Evolutionary conservation across 345 rosid species (phyloP), one percentile per base, ranked within the genome.

Genomic region (Melastoma malabathricum): DNA sequence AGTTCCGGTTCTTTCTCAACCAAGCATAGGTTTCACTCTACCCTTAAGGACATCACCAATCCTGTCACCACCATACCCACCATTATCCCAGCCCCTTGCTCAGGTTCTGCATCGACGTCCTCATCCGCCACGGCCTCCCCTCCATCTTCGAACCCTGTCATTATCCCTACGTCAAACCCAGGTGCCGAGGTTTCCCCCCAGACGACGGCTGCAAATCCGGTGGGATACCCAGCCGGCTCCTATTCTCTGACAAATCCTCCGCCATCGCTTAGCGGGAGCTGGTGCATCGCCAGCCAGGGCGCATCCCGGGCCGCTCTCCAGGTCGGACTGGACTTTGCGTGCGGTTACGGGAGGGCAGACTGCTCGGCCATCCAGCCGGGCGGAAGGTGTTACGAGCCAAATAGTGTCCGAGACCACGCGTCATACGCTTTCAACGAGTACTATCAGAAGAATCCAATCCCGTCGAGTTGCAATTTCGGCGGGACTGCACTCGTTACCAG

Each of bases 281-380:
- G 98, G 98, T 90, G 96, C 48, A 75, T 86, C 0, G 94, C 96
- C 15, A 80, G 75, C 75, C 83, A 68, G 52, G 72, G 83, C 57
- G 83, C 90, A 10, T 78, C 89, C 1, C 69, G 71, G 27, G 57
- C 67, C 0, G 70, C 79, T 19, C 60, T 90, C n/a, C 98, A 84
- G 66, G 78, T 78, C 13, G 96, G 82, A 10, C 54, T 90, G 54
- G 96, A 90, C 56, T 86, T 81, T 60, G 98, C 98, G 20, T 90
- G 98, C 44, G 96, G 98, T 1, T 60, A 68, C 17, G 94, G 94
- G 0, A 81, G 89, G 6, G 84, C 86, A 0, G 94, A 90, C 60
- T 90, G 98, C 48, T 63, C 79, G 0, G 76, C 66, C 31, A 76
- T 90, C 56, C 96, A 76, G 57, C 59, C 71, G 0, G 76, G 76